phyloP scores from a whole-genome alignment of 2,329 filamentous ascomycete genomes.

The Fusarium neocosmosporiellum region DNA sequence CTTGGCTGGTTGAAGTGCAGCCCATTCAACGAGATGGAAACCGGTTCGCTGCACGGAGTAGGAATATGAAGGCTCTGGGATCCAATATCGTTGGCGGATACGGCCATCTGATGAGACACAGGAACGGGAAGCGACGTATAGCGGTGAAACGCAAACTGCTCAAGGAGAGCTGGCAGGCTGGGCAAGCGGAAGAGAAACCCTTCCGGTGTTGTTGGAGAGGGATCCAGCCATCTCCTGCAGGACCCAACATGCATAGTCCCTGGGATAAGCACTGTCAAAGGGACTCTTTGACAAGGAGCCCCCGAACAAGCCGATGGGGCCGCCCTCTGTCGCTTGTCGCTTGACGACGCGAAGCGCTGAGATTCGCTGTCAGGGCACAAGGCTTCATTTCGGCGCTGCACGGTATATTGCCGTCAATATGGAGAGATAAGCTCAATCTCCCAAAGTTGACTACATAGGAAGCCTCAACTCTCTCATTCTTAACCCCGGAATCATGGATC shows the following conservation, averaged over 20 bases:
- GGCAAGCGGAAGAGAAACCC: conserved; percentile 6
- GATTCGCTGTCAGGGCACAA: conserved; percentile 31
- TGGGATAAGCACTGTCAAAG: conserved; percentile 14
- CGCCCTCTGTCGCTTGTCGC: conserved; percentile 31
- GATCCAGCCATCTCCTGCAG: conserved; percentile 33
- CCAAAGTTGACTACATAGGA: not conserved
- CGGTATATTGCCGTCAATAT: conserved; percentile 15
- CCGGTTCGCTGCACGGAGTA: not conserved
- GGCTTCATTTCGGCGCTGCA: conserved; percentile 27
- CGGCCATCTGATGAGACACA: conserved; percentile 25
- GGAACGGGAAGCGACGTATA: conserved; percentile 35
- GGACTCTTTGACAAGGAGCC: conserved; percentile 25
- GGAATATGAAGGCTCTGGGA: not conserved
- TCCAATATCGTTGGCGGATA: conserved; percentile 20
- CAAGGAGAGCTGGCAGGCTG: conserved; percentile 18
- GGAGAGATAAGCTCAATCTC: conserved; percentile 11
- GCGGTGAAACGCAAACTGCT: conserved; percentile 30
- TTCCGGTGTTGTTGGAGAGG: not conserved
- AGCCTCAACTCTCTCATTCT: not conserved
- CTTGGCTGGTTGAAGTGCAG: not conserved
- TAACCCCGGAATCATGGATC: not conserved
- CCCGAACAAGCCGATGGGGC: conserved; percentile 22
- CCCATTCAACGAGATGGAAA: not conserved
- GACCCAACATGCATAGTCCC: conserved; percentile 38
- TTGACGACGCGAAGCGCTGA: conserved; percentile 31